Base-by-base conservation (phyloP, 1,139 yeast species). In the Candida sp. region DNA sequence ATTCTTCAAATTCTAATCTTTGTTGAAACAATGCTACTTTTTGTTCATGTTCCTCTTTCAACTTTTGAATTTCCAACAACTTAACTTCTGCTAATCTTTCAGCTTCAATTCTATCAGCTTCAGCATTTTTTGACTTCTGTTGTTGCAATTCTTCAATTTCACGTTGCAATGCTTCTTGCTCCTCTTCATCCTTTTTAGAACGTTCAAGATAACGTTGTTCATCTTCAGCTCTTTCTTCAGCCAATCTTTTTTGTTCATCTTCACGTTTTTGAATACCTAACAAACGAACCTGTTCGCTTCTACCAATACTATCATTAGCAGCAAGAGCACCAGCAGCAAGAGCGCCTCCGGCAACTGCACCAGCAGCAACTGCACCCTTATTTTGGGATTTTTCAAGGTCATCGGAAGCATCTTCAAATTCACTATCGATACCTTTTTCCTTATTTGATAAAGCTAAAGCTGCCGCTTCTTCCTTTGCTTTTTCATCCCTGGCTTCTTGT, bases 21-120 rank as follows among this genome's bases (percentile, higher is more conserved):
- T 64, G 57, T 50, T 59, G 58, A 52, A 56, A 64, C 42, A 67
- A 58, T 46, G 45, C 57, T 45, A 65, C 50, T 47, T 60, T 63
- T 30, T 58, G 68, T 15, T 59, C 63, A 47, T 67, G 73, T 50
- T 68, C 73, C 22, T 51, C 53, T 52, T 64, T 65, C 55, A 68
- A 61, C 43, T 53, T 63, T 45, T 65, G 64, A 45, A 67, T 64
- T 49, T 69, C 71, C 21, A 52, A 60, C 44, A 64, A 58, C 53
- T 66, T 68, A 19, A 56, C 54, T 47, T 62, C 65, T 29, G 73
- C 73, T 41, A 64, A 43, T 41, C 54, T 51, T 45, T 66, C 69
- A 29, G 72, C 71, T 48, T 63, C 67, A 22, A 49, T 45, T 49
- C 64, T 56, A 43, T 66, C 68, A 25, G 51, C 53, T 41, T 61